Conservation (phyloP, 129 eudicot genomes). For the Flaveria linearis region DNA sequence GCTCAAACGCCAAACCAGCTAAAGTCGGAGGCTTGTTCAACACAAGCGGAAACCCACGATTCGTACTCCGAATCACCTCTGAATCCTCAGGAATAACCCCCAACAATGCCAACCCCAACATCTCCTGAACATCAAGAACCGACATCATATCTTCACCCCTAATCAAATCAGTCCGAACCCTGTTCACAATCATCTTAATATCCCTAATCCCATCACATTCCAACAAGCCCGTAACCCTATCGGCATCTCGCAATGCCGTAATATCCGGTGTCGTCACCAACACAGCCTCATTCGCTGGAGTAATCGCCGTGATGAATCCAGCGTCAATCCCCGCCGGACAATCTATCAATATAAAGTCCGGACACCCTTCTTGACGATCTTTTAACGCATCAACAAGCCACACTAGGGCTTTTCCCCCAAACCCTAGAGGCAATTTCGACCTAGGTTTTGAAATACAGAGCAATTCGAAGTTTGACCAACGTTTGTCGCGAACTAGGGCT, state of each 20-base stretch:
- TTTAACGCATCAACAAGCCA: slow-evolving; percentile 97
- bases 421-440: slow-evolving; percentile 85
- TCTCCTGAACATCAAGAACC: slow-evolving; percentile 94
- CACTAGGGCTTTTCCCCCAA: slow-evolving; percentile 84
- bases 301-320: slow-evolving; percentile 87
- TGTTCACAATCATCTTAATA: slow-evolving; percentile 91
- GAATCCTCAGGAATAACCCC: slow-evolving; percentile 98
- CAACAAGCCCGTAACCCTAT: slow-evolving; percentile 89
- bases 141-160: slow-evolving; percentile 99
- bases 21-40: slow-evolving; percentile 91
- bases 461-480: slow-evolving; percentile 85
- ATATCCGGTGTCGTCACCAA: slow-evolving; percentile 94
- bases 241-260: slow-evolving; percentile 84
- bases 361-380: slow-evolving; percentile 68
- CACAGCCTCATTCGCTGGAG: slow-evolving; percentile 92
- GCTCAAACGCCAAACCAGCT: slow-evolving; percentile 98
- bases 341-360: slow-evolving; percentile 78
- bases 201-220: slow-evolving; percentile 99
- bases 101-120: slow-evolving; percentile 87
- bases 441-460: slow-evolving; percentile 91
- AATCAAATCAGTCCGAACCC: slow-evolving; percentile 93
- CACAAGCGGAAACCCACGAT: slow-evolving; percentile 91
- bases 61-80: slow-evolving; percentile 94
- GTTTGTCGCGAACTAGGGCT: slow-evolving; percentile 82
- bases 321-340: slow-evolving; percentile 96